These are phyloP conservation scores for Lipomyces yamanashiensis DNA, from an alignment of 805 yeast species.

Conservation along the genomic window DNA sequence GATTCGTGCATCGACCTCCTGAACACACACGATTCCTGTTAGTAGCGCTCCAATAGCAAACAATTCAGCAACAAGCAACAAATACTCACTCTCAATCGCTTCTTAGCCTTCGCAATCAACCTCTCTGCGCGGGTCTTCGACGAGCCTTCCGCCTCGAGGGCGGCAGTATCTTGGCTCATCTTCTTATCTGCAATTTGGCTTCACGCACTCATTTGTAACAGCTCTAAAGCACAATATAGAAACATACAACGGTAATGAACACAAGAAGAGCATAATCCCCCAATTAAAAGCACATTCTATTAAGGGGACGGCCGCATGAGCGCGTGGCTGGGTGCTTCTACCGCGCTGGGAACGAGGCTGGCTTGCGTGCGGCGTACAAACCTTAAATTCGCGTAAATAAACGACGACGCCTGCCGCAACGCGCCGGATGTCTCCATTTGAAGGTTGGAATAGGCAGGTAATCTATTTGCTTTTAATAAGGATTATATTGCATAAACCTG, in stretches of 20 bases:
- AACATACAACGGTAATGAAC: background rate
- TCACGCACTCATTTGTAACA: too few species aligned
- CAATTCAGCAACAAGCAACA: background rate
- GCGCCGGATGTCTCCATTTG: background rate
- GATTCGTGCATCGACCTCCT: constrained; percentile 32
- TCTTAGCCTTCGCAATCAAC: constrained; percentile 27
- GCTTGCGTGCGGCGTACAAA: constrained; percentile 16
- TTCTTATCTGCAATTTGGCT: too few species aligned
- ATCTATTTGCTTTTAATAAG: background rate
- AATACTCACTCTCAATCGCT: constrained; percentile 22
- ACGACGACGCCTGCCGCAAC: background rate
- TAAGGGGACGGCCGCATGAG: background rate
- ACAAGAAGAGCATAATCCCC: background rate
- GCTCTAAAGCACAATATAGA: background rate
- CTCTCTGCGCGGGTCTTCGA: constrained; percentile 20
- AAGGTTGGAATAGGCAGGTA: background rate
- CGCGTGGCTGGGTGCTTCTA: background rate
- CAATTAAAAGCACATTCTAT: background rate
- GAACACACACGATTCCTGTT: background rate
- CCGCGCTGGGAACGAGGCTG: constrained; percentile 1
- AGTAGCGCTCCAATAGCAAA: background rate
- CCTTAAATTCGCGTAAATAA: constrained; percentile 5
- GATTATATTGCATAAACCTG: too few species aligned
- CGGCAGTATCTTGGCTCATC: background rate
- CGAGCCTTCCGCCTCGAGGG: background rate